These are phyloP conservation scores for Chenopodium quinoa DNA, from an alignment of 148 eudicot genomes.

Conservation along the genomic window DNA sequence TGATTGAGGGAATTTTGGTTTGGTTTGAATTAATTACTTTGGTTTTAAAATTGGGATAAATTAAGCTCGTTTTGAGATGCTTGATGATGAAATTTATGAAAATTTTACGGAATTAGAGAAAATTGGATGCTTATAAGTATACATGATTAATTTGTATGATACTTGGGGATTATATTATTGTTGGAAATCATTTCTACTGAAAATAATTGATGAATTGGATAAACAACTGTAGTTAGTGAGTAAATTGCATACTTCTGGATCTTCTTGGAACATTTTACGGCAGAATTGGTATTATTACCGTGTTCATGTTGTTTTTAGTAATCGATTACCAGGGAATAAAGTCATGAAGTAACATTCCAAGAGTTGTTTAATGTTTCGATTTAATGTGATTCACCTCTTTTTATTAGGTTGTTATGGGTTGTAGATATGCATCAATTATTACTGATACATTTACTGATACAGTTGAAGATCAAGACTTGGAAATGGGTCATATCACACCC, in stretches of 20 bases:
- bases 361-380: not conserved
- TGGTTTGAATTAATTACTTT: too few relatives aligned
- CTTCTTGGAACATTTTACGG: too few relatives aligned
- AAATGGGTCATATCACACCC: slow-evolving; percentile 41
- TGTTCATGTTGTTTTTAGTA: not conserved
- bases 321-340: not conserved
- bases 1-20: not conserved
- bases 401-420: not conserved
- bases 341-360: not conserved
- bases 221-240: too few relatives aligned
- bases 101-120: too few relatives aligned
- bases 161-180: too few relatives aligned
- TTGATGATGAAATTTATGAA: not conserved
- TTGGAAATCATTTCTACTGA: too few relatives aligned
- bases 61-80: not conserved
- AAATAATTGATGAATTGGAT: too few relatives aligned
- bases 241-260: too few relatives aligned
- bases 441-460: slow-evolving; percentile 14
- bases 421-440: not conserved
- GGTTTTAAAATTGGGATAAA: not conserved
- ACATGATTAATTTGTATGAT: too few relatives aligned
- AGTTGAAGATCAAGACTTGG: slow-evolving; percentile 42
- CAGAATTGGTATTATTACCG: too few relatives aligned
- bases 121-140: too few relatives aligned
- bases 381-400: not conserved